Evolutionary conservation across 371 early-diverging fungal genomes (phyloP), one percentile per base, ranked within the genome.

Genomic region (Syncephalastrum contaminatum): DNA sequence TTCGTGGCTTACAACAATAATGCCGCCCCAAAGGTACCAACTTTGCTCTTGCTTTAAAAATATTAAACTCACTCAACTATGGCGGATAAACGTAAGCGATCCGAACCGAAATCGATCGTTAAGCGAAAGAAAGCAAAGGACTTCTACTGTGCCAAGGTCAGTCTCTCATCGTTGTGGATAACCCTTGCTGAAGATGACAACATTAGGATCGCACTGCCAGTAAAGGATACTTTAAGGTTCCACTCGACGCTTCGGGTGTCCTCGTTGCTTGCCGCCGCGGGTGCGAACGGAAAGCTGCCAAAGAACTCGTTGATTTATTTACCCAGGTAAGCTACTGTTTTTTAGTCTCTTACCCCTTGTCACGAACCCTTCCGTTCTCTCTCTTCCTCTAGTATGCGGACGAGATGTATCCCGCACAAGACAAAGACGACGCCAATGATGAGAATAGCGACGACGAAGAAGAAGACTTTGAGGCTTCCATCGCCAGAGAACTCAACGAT

Each of bases 161-260:
- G 18, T 20, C 41, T 1, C 3, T 25, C 4, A 39, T 25, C 22
- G 40, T 36, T 27, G 8, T 10, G 7, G 10, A 12, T 30, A 30
- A 10, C 36, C 12, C 36, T 30, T 30, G 36, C 36, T 30, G 36
- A 30, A 5, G 36, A 30, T 41, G 6, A 18, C n/a, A 18, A 22
- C 20, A 16, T 6, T 27, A 64, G 64, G 60, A 64, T 40, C 59
- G 64, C n/a, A 27, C 22, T 13, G 58, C 51, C 14, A 27, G 39
- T 20, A 60, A 59, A 27, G 54, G 70, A 5, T 61, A 62, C 43
- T 81, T 83, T 62, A 53, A 65, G 48, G 65, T 86, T 30, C 80
- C 80, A 59, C 74, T 87, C 15, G 80, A 75, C 42, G 83, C 83
- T 81, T 63, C 66, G n/a, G 89, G 89, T 25, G 68, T 89, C 18